Base-by-base conservation (phyloP, 257 asterid species). In the Jaltomata sinuosa region DNA sequence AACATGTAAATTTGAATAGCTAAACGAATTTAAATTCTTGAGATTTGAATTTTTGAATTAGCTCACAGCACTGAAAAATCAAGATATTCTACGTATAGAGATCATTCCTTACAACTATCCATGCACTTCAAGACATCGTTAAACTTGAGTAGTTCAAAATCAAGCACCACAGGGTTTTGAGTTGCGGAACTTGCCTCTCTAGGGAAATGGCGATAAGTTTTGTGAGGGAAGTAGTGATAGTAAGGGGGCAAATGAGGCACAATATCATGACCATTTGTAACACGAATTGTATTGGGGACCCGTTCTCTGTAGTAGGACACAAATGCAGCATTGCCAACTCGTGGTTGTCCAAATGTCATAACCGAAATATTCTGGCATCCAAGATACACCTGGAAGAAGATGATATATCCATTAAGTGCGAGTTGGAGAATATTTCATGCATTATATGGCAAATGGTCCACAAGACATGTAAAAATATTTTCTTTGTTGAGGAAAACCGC, bases 171-270 rank as follows among this genome's bases (percentile, higher is more conserved):
- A 77, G 42, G 29, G 82, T 27, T 3, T 77, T 77, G 62, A 47
- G 62, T 27, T 77, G 69, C 25, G 34, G 34, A 85, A 77, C 82
- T 86, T 93, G 94, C 99, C 99, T 97, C 99, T 93, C 95, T 91
- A 79, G 99, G 94, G 79, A 93, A 95, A 90, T 97, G 99, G 79
- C 84, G 98, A 83, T 97, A 97, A 6, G 98, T 95, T 89, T 97
- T 97, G 81, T 87, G 91, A 49, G 97, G 97, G 74, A 97, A 92
- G 81, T 82, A 86, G 53, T 36, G 59, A 86, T 90, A 95, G 88
- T 95, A 95, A n/a, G 99, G 99, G 27, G 99, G 99, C 87, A 97
- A 92, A 91, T 97, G 99, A 86, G 99, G 99, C 89, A 97, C 99
- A 10, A 97, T 90, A 89, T 97, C 99, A 85, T 97, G 95, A 54